Conservation (phyloP, 148 eudicot species). For the Vaccinium macrocarpon region DNA sequence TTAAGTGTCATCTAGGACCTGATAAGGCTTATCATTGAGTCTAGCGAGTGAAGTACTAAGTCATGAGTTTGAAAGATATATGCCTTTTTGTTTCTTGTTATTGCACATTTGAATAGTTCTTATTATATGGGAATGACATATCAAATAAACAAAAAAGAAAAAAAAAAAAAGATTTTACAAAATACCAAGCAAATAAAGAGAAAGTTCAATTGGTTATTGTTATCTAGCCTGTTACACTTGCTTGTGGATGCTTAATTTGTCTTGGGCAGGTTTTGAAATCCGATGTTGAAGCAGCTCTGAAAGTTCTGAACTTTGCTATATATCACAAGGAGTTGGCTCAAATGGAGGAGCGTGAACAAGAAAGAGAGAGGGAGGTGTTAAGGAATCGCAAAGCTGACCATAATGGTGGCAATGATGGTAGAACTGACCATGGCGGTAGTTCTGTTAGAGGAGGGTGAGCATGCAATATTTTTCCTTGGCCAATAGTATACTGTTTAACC, state of each 20-base stretch:
- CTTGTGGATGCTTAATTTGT: conserved; percentile 5
- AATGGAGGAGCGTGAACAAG: conserved; percentile 95
- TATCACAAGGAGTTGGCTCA: conserved; percentile 93
- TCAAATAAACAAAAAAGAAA: too few relatives aligned
- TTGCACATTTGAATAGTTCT: not conserved
- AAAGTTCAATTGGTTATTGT: not conserved
- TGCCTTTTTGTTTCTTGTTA: not conserved
- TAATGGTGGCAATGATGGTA: conserved; percentile 39
- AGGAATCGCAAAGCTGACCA: conserved; percentile 65
- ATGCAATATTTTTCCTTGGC: not conserved
- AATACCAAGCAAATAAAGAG: not conserved
- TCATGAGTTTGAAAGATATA: not conserved
- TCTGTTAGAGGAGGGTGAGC: conserved; percentile 58
- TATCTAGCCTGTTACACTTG: not conserved
- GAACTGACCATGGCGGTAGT: conserved; percentile 30
- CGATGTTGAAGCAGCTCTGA: conserved; percentile 95
- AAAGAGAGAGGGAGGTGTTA: conserved; percentile 60
- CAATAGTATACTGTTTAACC: not conserved
- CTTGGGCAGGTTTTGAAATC: conserved; percentile 62
- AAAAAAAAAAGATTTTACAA: too few relatives aligned
- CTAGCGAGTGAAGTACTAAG: not conserved
- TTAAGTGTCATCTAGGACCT: not conserved
- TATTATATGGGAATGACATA: too few relatives aligned
- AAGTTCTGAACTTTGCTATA: conserved; percentile 92
- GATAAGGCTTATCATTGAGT: not conserved